A percentile compares a stretch with the other conserved stretches of the same genome.
phyloP scores from a whole-genome alignment of 306 rosid species.

The Sindora glabra region DNA sequence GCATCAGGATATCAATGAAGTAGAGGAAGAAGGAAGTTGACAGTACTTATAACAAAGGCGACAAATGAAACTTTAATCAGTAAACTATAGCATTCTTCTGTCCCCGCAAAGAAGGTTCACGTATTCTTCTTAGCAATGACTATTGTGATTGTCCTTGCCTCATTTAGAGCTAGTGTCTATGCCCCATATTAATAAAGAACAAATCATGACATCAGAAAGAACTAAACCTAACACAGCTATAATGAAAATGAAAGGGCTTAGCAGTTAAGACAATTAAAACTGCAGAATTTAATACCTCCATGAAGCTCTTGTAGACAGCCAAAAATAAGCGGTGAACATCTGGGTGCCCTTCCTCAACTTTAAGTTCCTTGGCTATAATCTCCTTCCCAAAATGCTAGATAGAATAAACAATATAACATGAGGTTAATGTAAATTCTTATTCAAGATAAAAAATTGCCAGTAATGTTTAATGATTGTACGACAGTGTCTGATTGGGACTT shows the following conservation, averaged over 20 bases:
- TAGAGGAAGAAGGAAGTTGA: too few species aligned
- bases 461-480: not conserved
- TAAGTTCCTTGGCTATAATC: constrained; percentile 90
- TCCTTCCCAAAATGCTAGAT: constrained; percentile 86
- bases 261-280: not conserved
- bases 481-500: too few species aligned
- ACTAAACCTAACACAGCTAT: not conserved
- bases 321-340: constrained; percentile 68
- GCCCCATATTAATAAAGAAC: too few species aligned
- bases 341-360: constrained; percentile 63
- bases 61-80: too few species aligned
- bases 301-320: constrained; percentile 87
- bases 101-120: too few species aligned
- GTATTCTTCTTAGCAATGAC: too few species aligned
- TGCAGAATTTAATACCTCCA: constrained; percentile 62
- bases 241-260: not conserved
- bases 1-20: too few species aligned
- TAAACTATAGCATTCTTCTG: too few species aligned
- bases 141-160: too few species aligned
- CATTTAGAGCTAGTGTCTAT: too few species aligned
- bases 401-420: not conserved
- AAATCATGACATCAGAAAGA: not conserved
- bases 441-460: not conserved
- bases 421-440: not conserved
- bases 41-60: too few species aligned